These are phyloP conservation scores for Lachnellula subtilissima DNA, from an alignment of 2,329 filamentous ascomycete genomes.

Conservation along the genomic window DNA sequence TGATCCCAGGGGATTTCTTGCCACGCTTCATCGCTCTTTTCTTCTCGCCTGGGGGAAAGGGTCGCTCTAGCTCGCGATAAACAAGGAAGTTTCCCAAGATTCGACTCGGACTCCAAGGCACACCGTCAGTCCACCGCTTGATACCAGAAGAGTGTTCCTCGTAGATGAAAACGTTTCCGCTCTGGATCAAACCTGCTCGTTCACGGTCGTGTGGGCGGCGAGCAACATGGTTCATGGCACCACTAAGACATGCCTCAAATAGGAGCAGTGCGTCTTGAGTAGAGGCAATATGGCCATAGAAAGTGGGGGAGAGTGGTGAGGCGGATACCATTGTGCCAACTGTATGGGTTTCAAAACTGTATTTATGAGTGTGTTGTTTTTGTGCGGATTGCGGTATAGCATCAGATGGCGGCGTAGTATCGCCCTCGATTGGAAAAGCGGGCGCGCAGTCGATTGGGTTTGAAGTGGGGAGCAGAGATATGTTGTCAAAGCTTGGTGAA, in stretches of 20 bases:
- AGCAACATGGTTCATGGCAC: slow-evolving; percentile 68
- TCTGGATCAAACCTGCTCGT: slow-evolving; percentile 69
- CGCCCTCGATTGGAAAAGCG: slow-evolving; percentile 16
- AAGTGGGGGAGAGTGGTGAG: slow-evolving; percentile 21
- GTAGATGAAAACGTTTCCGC: slow-evolving; percentile 86
- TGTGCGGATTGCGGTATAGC: slow-evolving; percentile 6
- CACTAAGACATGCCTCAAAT: slow-evolving; percentile 72
- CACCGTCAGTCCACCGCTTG: slow-evolving; percentile 90
- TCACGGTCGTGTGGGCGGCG: slow-evolving; percentile 85
- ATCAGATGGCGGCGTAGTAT: slow-evolving; percentile 17
- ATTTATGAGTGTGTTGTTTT: slow-evolving; percentile 2
- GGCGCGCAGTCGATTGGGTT: slow-evolving; percentile 9
- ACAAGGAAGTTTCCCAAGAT: slow-evolving; percentile 97
- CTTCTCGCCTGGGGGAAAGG: slow-evolving; percentile 81
- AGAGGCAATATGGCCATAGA: slow-evolving; percentile 25
- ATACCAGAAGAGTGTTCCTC: slow-evolving; percentile 87
- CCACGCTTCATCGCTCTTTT: slow-evolving; percentile 74
- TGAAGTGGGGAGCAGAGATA: slow-evolving; percentile 9
- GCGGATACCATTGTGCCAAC: slow-evolving; percentile 17
- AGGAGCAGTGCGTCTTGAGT: slow-evolving; percentile 63
- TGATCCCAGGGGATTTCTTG: slow-evolving; percentile 36
- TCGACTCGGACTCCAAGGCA: slow-evolving; percentile 87
- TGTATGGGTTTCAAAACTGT: background rate
- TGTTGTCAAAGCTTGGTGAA: slow-evolving; percentile 15
- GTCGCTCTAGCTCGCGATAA: slow-evolving; percentile 96